These are phyloP conservation scores for Candida taoyuanica DNA, from an alignment of 805 yeast genomes.

Conservation along the genomic window DNA sequence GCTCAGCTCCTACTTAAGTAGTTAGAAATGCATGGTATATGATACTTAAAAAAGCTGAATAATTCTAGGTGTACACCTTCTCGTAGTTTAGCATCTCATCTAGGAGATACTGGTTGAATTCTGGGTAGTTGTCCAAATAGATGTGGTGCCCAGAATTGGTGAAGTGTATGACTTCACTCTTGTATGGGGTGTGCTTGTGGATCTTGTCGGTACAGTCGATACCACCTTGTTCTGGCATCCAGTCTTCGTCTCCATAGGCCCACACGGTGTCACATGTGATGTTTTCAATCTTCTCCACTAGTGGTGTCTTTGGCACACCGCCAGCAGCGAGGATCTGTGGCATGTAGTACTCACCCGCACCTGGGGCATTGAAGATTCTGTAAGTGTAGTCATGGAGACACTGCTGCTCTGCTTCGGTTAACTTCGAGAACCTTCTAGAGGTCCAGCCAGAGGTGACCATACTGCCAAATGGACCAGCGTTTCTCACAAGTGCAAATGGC, in stretches of 20 bases:
- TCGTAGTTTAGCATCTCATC: slow-evolving; percentile 44
- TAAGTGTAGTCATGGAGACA: slow-evolving; percentile 76
- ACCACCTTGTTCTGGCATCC: slow-evolving; percentile 52
- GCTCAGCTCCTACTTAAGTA: slow-evolving; percentile 59
- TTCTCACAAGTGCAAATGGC: slow-evolving; percentile 78
- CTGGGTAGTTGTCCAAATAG: slow-evolving; percentile 60
- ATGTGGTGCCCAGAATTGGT: slow-evolving; percentile 71
- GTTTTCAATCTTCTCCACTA: slow-evolving; percentile 38
- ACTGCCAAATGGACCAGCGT: slow-evolving; percentile 79
- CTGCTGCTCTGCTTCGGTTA: slow-evolving; percentile 40
- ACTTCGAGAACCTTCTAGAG: slow-evolving; percentile 65
- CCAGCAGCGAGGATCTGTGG: slow-evolving; percentile 86
- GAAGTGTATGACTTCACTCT: slow-evolving; percentile 37
- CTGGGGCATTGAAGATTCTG: slow-evolving; percentile 76
- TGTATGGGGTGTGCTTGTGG: slow-evolving; percentile 16
- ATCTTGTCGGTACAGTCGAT: slow-evolving; percentile 28
- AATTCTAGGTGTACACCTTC: slow-evolving; percentile 5
- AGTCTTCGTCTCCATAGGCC: slow-evolving; percentile 79
- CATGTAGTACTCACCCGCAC: slow-evolving; percentile 91
- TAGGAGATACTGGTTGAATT: slow-evolving; percentile 47
- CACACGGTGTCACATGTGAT: slow-evolving; percentile 63
- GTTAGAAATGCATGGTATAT: not conserved
- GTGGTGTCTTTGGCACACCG: slow-evolving; percentile 79
- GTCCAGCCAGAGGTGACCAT: slow-evolving; percentile 88
- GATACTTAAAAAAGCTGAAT: not conserved